A percentile compares a stretch with the other conserved stretches of the same genome.
Conservation (phyloP, 495 filamentous ascomycete species). For the Penicillium soppii region DNA sequence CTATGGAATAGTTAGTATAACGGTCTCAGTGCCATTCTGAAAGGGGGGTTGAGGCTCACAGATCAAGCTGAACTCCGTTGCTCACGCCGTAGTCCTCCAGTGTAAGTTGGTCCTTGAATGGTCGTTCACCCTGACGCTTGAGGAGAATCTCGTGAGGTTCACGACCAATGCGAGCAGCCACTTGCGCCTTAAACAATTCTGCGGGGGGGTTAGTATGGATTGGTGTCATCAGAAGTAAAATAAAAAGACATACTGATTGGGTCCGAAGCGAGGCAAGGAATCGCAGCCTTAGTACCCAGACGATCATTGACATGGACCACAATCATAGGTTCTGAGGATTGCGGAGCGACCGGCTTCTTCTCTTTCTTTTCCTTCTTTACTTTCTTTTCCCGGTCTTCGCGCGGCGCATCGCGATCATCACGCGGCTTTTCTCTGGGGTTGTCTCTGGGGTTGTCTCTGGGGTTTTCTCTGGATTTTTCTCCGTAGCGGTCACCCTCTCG, state of each 20-base stretch:
- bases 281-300: conserved; percentile 83
- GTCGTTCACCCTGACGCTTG: conserved; percentile 86
- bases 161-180: conserved; percentile 81
- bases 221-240: background rate
- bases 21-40: background rate
- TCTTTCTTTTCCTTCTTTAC: conserved; percentile 33
- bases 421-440: conserved; percentile 20
- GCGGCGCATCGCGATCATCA: conserved; percentile 28
- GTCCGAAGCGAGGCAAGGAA: conserved; percentile 82
- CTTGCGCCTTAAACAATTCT: conserved; percentile 83
- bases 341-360: conserved; percentile 34
- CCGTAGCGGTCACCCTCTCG: conserved; percentile 23
- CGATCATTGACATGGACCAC: conserved; percentile 90
- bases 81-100: conserved; percentile 87
- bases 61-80: conserved; percentile 85
- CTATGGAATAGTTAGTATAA: conserved; percentile 32
- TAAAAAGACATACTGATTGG: conserved; percentile 54
- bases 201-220: conserved; percentile 13
- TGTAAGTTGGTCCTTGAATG: conserved; percentile 85
- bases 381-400: conserved; percentile 30
- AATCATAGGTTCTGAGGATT: conserved; percentile 73
- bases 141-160: conserved; percentile 87
- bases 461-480: conserved; percentile 23
- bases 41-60: conserved; percentile 44
- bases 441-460: conserved; percentile 25